These are phyloP conservation scores for Phytophthora tubulina DNA, from an alignment of 352 stramenopile species.

Conservation along the genomic window DNA sequence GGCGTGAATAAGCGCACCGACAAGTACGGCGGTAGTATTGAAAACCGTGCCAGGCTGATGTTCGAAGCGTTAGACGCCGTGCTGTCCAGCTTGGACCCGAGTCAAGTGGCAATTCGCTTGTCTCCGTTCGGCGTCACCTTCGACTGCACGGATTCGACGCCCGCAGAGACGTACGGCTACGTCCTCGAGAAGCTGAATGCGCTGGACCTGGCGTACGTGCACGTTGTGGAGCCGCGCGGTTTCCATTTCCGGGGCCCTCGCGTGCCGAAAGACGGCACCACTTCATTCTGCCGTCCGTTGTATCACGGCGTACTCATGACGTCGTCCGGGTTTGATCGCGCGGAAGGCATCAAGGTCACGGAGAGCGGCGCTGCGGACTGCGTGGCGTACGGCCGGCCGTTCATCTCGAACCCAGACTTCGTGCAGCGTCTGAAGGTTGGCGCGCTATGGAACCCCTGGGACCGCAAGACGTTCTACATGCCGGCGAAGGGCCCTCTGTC, in stretches of 20 bases:
- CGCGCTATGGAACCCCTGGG: constrained; percentile 50
- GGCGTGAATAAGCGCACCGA: constrained; percentile 42
- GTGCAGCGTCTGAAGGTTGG: constrained; percentile 52
- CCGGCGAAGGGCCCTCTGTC: constrained; percentile 33
- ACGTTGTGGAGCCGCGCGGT: constrained; percentile 63
- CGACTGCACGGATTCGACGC: constrained; percentile 49
- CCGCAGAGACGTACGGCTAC: constrained; percentile 50
- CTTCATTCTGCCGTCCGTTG: constrained; percentile 48
- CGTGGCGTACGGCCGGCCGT: constrained; percentile 68
- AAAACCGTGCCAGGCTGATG: constrained; percentile 81
- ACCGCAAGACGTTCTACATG: constrained; percentile 54
- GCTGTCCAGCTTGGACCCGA: constrained; percentile 43
- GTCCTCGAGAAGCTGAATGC: constrained; percentile 46
- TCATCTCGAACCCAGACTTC: constrained; percentile 80
- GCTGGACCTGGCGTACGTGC: constrained; percentile 58
- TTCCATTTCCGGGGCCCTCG: constrained; percentile 43
- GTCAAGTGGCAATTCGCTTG: constrained; percentile 51
- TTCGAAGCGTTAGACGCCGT: constrained; percentile 71
- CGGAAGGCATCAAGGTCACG: constrained; percentile 45
- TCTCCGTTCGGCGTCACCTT: constrained; percentile 53
- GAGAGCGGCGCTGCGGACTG: constrained; percentile 49
- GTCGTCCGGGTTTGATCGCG: constrained; percentile 56
- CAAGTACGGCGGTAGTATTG: constrained; percentile 69
- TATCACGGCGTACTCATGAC: constrained; percentile 68
- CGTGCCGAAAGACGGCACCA: constrained; percentile 51